Evolutionary conservation across 345 rosid genomes (phyloP).

Genomic region (Cardamine occulta): DNA sequence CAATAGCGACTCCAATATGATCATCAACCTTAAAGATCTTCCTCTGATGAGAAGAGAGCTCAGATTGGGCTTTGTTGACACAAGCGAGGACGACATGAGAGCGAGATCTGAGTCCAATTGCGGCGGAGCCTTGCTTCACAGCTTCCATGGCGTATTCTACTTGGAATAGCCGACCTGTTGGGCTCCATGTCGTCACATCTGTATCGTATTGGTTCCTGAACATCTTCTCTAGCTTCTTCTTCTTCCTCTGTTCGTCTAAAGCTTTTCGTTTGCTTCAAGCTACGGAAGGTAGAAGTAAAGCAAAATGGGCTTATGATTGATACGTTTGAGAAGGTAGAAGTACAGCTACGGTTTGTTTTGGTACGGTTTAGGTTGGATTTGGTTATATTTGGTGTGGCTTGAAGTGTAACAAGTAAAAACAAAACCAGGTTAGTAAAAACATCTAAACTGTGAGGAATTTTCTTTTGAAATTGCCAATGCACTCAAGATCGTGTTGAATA

Average conservation of each 20-base stretch:
- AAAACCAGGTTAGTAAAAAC: no score
- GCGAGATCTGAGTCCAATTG: slow-evolving; percentile 98
- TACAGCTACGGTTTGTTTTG: no score
- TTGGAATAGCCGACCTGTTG: slow-evolving; percentile 92
- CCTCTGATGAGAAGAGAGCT: slow-evolving; percentile 96
- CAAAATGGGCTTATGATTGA: background rate
- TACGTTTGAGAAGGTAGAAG: no score
- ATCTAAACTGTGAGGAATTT: no score
- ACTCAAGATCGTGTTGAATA: no score
- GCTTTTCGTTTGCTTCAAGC: slow-evolving; percentile 17
- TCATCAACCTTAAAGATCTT: slow-evolving; percentile 99
- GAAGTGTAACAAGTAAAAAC: no score
- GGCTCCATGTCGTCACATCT: slow-evolving; percentile 99
- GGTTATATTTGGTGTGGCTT: background rate
- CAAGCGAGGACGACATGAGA: slow-evolving; percentile 89
- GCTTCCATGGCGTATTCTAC: slow-evolving; percentile 99
- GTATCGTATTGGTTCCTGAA: slow-evolving; percentile 99
- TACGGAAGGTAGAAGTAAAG: background rate
- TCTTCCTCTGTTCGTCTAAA: background rate
- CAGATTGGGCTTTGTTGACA: slow-evolving; percentile 90
- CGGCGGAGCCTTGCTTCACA: slow-evolving; percentile 98
- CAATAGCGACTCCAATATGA: slow-evolving; percentile 96
- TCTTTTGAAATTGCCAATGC: no score
- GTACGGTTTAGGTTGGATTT: background rate
- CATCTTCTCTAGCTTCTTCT: slow-evolving; percentile 44